Percentiles rank a stretch among this genome's conserved stretches.
Evolutionary conservation across 805 yeast genomes (phyloP).

Genomic region (Komagataella ulmi): DNA sequence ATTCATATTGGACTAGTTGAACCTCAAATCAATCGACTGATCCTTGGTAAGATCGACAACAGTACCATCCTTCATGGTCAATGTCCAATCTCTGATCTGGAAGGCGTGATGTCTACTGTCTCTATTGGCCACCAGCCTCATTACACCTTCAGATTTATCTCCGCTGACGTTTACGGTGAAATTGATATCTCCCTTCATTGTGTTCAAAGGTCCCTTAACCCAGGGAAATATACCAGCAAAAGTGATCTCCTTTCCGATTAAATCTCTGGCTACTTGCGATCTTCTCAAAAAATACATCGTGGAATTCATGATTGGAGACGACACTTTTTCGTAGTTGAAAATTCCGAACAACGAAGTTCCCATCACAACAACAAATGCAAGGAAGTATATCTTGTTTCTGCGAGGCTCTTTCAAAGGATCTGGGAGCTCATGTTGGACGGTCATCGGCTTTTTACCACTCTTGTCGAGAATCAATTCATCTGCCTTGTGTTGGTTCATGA

Average conservation of each 20-base stretch:
- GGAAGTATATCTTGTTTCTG: slow-evolving; percentile 39
- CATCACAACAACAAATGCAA: slow-evolving; percentile 39
- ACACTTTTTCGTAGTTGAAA: slow-evolving; percentile 86
- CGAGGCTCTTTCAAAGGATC: slow-evolving; percentile 51
- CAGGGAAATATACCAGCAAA: slow-evolving; percentile 74
- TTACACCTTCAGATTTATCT: slow-evolving; percentile 34
- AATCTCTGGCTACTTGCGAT: slow-evolving; percentile 45
- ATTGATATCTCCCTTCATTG: slow-evolving; percentile 71
- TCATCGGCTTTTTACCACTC: slow-evolving; percentile 29
- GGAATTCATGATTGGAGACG: slow-evolving; percentile 80
- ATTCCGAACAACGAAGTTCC: slow-evolving; percentile 46
- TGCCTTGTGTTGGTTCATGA: slow-evolving; percentile 1
- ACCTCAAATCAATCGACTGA: slow-evolving; percentile 15
- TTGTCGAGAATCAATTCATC: slow-evolving; percentile 3
- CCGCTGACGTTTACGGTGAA: slow-evolving; percentile 64
- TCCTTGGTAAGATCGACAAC: slow-evolving; percentile 36
- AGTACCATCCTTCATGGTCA: slow-evolving; percentile 30
- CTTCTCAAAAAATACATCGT: slow-evolving; percentile 79
- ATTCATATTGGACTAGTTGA: not conserved
- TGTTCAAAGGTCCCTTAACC: slow-evolving; percentile 76
- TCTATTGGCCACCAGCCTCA: slow-evolving; percentile 62
- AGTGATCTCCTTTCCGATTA: slow-evolving; percentile 64
- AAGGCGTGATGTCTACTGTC: slow-evolving; percentile 44
- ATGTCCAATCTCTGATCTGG: slow-evolving; percentile 48
- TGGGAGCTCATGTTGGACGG: slow-evolving; percentile 72